A percentile compares a stretch with the other conserved stretches of the same genome.
Conservation (phyloP, 371 early-diverging fungal species). For the Zychaea mexicana region DNA sequence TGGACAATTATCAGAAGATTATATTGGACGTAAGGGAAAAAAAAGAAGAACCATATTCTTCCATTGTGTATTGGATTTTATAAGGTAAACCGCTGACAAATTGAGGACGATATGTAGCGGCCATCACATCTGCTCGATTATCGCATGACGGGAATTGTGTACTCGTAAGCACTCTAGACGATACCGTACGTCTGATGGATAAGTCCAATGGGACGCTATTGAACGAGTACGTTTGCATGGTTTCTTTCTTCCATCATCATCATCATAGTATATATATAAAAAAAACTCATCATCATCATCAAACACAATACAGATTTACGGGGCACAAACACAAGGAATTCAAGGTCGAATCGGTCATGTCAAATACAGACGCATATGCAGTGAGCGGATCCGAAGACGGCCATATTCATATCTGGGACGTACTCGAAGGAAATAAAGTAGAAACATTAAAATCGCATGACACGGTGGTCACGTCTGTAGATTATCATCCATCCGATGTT, state of each 20-base stretch:
- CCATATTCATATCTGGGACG: constrained; percentile 83
- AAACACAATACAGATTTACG: constrained; percentile 55
- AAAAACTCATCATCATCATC: not conserved
- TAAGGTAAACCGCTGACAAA: not conserved
- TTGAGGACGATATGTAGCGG: constrained; percentile 45
- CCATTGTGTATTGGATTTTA: constrained; percentile 23
- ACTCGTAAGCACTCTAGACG: constrained; percentile 75
- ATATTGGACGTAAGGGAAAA: constrained; percentile 64
- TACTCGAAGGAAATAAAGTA: constrained; percentile 59
- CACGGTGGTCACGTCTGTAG: constrained; percentile 40
- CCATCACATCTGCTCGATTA: constrained; percentile 78
- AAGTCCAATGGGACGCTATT: constrained; percentile 74
- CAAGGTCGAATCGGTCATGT: constrained; percentile 68
- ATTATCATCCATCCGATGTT: constrained; percentile 46
- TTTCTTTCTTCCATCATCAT: not conserved
- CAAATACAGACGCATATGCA: constrained; percentile 74
- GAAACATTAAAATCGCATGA: constrained; percentile 28
- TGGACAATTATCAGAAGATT: constrained; percentile 71
- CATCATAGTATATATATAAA: not conserved
- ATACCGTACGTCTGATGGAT: constrained; percentile 82
- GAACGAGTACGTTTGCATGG: constrained; percentile 68
- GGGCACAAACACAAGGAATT: constrained; percentile 85
- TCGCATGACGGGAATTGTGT: constrained; percentile 81
- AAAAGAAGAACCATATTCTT: constrained; percentile 10
- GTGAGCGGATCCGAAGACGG: constrained; percentile 93